A percentile compares a stretch with the other conserved stretches of the same genome.
Conservation (phyloP, 805 yeast genomes). For the Ogataea saltuana region DNA sequence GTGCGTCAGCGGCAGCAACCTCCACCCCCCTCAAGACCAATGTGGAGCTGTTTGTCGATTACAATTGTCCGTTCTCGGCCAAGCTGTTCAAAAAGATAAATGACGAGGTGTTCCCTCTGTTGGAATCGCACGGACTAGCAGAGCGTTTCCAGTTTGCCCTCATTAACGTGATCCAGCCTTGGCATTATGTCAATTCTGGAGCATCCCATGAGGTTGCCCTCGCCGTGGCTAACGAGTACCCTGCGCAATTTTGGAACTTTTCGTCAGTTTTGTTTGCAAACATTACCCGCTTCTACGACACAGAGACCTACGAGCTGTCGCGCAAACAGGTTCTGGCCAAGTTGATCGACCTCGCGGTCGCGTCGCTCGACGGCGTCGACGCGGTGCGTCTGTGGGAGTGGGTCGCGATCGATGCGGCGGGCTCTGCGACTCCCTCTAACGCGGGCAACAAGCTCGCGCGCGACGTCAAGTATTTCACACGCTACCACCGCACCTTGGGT, state of each 20-base stretch:
- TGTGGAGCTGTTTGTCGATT: slow-evolving; percentile 70
- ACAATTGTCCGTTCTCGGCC: slow-evolving; percentile 74
- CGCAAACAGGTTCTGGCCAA: slow-evolving; percentile 57
- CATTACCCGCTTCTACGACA: slow-evolving; percentile 60
- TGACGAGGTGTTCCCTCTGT: slow-evolving; percentile 51
- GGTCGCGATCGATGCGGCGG: slow-evolving; percentile 34
- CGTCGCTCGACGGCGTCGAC: slow-evolving; percentile 39
- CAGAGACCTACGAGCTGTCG: slow-evolving; percentile 51
- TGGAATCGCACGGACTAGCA: slow-evolving; percentile 44
- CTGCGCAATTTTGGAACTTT: slow-evolving; percentile 57
- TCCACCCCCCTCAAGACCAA: slow-evolving; percentile 29
- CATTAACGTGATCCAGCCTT: slow-evolving; percentile 81
- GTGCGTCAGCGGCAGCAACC: neutral
- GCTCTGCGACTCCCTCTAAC: slow-evolving; percentile 42
- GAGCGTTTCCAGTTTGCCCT: slow-evolving; percentile 59
- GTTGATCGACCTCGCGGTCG: slow-evolving; percentile 50
- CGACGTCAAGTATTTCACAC: slow-evolving; percentile 73
- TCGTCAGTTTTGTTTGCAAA: slow-evolving; percentile 57
- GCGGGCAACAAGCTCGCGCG: slow-evolving; percentile 57
- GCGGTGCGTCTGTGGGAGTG: slow-evolving; percentile 34
- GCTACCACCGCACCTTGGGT: slow-evolving; percentile 72
- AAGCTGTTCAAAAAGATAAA: slow-evolving; percentile 61
- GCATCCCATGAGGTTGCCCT: slow-evolving; percentile 69
- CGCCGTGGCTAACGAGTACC: slow-evolving; percentile 61
- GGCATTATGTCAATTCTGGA: slow-evolving; percentile 75